Evolutionary conservation across 768 basidiomycete genomes (phyloP).

Genomic region (Daedaleopsis sinensis): DNA sequence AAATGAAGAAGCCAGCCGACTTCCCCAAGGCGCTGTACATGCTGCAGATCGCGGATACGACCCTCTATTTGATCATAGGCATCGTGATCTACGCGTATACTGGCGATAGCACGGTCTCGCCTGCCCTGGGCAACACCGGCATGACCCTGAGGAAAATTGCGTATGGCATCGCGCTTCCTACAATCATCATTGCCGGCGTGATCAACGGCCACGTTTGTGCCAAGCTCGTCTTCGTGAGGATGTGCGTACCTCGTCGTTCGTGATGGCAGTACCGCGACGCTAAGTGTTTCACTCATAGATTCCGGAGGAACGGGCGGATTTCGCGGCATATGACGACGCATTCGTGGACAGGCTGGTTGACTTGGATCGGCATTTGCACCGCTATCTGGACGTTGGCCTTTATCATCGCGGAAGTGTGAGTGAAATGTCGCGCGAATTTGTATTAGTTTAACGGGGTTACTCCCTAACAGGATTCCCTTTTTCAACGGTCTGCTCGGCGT

Average conservation of each 20-base stretch:
- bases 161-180: constrained; percentile 35
- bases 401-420: constrained; percentile 35
- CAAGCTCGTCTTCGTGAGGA: constrained; percentile 32
- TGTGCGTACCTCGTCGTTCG: constrained; percentile 15
- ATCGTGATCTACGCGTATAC: constrained; percentile 33
- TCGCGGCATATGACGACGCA: constrained; percentile 34
- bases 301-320: constrained; percentile 28
- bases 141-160: constrained; percentile 27
- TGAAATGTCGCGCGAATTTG: background rate
- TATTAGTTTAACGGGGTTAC: background rate
- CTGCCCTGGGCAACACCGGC: constrained; percentile 35
- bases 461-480: constrained; percentile 30
- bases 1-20: constrained; percentile 34
- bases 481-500: constrained; percentile 37
- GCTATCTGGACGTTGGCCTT: constrained; percentile 31
- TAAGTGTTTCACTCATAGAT: constrained; percentile 16
- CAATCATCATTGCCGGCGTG: constrained; percentile 35
- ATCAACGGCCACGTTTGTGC: constrained; percentile 37
- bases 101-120: constrained; percentile 29
- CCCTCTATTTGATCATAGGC: constrained; percentile 34
- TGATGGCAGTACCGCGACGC: background rate
- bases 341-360: constrained; percentile 30
- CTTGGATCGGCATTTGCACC: constrained; percentile 31
- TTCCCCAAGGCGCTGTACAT: constrained; percentile 33
- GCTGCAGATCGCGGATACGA: constrained; percentile 33